These are phyloP conservation scores for Eruca vesicaria DNA, from an alignment of 441 rosid genomes.

Conservation along the genomic window DNA sequence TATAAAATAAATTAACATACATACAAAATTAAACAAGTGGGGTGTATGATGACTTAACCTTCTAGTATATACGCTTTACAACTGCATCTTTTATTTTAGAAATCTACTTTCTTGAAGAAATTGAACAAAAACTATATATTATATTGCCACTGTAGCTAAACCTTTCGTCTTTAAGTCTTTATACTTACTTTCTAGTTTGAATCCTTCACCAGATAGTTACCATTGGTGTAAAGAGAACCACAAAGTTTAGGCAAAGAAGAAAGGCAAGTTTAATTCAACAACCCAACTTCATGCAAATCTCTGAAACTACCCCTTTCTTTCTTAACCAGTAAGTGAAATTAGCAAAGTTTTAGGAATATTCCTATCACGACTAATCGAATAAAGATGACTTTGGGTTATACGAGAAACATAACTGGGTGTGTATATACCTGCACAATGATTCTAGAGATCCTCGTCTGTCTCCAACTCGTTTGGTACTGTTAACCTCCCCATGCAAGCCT, in stretches of 20 bases:
- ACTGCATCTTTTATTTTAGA: neutral
- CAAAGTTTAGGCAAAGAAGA: neutral
- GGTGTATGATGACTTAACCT: neutral
- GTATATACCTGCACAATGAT: constrained; percentile 25
- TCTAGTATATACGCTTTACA: neutral
- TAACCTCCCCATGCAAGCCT: constrained; percentile 59
- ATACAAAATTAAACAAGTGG: neutral
- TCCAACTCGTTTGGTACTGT: constrained; percentile 47
- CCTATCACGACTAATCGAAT: constrained; percentile 5
- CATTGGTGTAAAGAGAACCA: neutral
- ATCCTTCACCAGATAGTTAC: neutral
- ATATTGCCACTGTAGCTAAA: neutral
- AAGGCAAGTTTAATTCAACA: neutral
- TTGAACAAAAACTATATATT: neutral
- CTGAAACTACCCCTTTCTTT: neutral
- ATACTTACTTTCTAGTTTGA: neutral
- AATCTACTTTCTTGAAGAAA: neutral
- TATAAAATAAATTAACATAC: neutral
- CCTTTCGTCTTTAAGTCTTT: neutral
- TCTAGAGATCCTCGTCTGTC: constrained; percentile 38
- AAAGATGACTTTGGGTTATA: constrained; percentile 19
- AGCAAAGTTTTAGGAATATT: constrained; percentile 24
- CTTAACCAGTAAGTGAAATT: neutral
- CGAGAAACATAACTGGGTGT: constrained; percentile 3
- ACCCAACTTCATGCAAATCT: neutral